Evolutionary conservation across 352 stramenopile genomes (phyloP).

Genomic region (Globisporangium takayamanum): DNA sequence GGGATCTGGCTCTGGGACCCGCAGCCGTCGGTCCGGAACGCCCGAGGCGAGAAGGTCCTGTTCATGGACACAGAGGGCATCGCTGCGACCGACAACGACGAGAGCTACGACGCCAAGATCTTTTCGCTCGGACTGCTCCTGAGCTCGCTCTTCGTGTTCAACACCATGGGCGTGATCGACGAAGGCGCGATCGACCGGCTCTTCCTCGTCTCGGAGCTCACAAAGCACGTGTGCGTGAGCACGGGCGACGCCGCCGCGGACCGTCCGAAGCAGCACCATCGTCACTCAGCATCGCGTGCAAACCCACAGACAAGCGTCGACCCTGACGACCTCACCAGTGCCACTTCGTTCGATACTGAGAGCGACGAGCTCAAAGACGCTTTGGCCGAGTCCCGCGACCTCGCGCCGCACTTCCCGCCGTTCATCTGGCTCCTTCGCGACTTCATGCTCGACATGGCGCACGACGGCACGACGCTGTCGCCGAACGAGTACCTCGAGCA

Average conservation of each 20-base stretch:
- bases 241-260: constrained; percentile 16
- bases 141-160: constrained; percentile 82
- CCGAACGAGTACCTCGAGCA: constrained; percentile 78
- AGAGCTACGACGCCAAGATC: constrained; percentile 86
- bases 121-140: constrained; percentile 78
- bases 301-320: not conserved
- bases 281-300: not conserved
- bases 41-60: constrained; percentile 52
- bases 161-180: constrained; percentile 87
- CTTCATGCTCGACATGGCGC: constrained; percentile 78
- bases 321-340: constrained; percentile 2
- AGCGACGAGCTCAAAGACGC: constrained; percentile 16
- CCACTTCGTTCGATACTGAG: constrained; percentile 6
- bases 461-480: constrained; percentile 46
- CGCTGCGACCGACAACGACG: constrained; percentile 79
- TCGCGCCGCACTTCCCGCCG: constrained; percentile 76
- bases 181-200: constrained; percentile 79
- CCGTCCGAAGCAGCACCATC: not conserved
- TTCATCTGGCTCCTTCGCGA: constrained; percentile 81
- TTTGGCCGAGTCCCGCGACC: constrained; percentile 33
- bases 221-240: constrained; percentile 76
- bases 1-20: constrained; percentile 83
- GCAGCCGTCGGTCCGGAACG: constrained; percentile 48
- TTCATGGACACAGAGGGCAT: constrained; percentile 86
- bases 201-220: constrained; percentile 81